These are phyloP conservation scores for Xylaria acuta DNA, from an alignment of 495 filamentous ascomycete species.

Conservation along the genomic window DNA sequence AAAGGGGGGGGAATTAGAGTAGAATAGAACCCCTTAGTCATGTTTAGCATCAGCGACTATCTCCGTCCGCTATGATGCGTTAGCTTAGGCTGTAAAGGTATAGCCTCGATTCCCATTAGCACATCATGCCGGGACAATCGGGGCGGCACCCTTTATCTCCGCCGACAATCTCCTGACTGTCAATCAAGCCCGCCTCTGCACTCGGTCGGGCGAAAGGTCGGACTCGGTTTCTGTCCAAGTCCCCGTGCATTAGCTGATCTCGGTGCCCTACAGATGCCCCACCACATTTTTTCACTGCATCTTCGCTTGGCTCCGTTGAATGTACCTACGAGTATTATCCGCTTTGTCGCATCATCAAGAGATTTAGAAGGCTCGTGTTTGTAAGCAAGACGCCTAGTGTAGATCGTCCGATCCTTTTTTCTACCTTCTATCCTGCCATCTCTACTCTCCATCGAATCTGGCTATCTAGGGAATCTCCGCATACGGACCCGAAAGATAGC, in stretches of 20 bases:
- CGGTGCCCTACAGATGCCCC: not conserved
- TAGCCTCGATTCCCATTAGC: not conserved
- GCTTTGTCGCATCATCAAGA: not conserved
- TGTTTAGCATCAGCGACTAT: not conserved
- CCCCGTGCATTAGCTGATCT: not conserved
- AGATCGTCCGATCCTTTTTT: not conserved
- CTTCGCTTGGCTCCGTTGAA: not conserved
- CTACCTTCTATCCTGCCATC: not conserved
- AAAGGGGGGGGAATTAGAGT: too few relatives aligned
- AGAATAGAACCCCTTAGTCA: too few relatives aligned
- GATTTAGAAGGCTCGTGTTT: not conserved
- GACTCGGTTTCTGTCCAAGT: not conserved
- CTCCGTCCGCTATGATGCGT: not conserved
- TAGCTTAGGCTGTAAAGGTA: not conserved
- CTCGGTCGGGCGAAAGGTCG: not conserved
- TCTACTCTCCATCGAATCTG: not conserved
- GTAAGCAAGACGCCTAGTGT: not conserved
- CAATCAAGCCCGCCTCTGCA: too few relatives aligned
- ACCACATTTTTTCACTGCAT: not conserved
- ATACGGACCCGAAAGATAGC: not conserved
- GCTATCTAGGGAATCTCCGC: not conserved
- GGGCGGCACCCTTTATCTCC: not conserved
- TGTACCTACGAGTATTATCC: not conserved
- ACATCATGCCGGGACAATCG: not conserved
- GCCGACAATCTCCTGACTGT: constrained; percentile 4